Base-by-base conservation (phyloP, 768 basidiomycete species). In the Agrocybe praecox region DNA sequence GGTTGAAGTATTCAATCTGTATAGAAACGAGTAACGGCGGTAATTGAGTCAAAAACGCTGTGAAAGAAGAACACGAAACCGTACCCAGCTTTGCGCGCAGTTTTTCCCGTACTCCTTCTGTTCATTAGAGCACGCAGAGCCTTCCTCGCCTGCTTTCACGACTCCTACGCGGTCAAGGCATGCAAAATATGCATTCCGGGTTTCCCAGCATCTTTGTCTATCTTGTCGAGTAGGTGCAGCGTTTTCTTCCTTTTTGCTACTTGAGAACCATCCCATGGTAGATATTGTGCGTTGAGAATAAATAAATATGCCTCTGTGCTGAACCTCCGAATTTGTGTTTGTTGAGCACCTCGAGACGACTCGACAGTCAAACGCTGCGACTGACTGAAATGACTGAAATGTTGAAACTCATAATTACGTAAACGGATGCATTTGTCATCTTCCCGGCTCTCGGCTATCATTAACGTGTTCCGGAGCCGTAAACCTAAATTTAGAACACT, bases 1-100 rank as follows among this genome's bases (percentile, higher is more conserved):
- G 90, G 76, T 97, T 96, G 67, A 98, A 97, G 70, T 98, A 96
- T 23, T 92, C 91, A 64, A 98, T 88, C 96, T 98, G 62, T 32
- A n/a, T n/a, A 46, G 55, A 51, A 19, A 57, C 40, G 21, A 40
- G 43, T 34, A 47, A 57, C 14, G 18, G 15, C 23, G 51, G 22
- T 42, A 19, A 54, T 55, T 44, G 15, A 55, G 15, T n/a, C 22
- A 22, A 18, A 45, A 19, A 44, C 17, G 53, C 15, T 36, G 9
- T 19, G 8, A 18, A 24, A 29, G 14, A 18, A 42, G 26, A 33
- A 23, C 5, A 21, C 10, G 26, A 80, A n/a, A n/a, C n/a, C 87
- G 55, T 69, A 94, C 94, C 94, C 94, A 96, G 72, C 94, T 95
- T 72, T 85, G 88, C 2, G 92, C 92, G 67, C 94, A 96, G 62